Evolutionary conservation across 179 eudicot species (phyloP), one percentile per base, ranked within the genome.

Genomic region (Spergularia azorica): DNA sequence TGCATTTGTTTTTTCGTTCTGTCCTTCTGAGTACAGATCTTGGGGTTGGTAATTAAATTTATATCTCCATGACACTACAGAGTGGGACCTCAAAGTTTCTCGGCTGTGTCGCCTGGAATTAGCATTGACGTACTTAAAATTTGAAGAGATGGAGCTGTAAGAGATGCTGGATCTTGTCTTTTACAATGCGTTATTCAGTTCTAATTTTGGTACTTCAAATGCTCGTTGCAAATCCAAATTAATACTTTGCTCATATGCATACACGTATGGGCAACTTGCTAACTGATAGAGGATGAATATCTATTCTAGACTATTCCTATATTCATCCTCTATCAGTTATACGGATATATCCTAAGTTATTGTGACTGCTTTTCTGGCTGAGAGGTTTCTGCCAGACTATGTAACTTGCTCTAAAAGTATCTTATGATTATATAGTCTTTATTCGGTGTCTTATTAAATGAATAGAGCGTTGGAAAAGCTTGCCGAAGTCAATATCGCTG

Each of bases 71-170:
- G 50, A 54, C 79, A 63, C 73, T 72, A 71, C 94, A 95, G 99
- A 96, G 63, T 95, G 99, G 99, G 89, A 85, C 75, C 78, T 93
- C 79, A 84, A 83, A 76, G 75, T 90, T 78, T 84, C 94, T 69
- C 92, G 97, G 76, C 82, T 91, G 65, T 93, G 99, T 57, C 91
- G 85, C 71, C 85, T 95, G 87, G 92, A 95, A 83, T 78, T 95
- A 88, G 90, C 94, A 46, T 84, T 95, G 89, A 79, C 85, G 76
- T 93, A 93, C 89, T 84, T 90, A 75, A 89, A 87, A 67, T 93
- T 89, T 83, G 95, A 89, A 72, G 97, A 89, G 84, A 87, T 93
- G 79, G 97, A 93, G 80, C 87, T 76, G 98, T 95, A 89, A 89
- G 96, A 74, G 81, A 69, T 68, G 55, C 78, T 48, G 1, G 70